These are phyloP conservation scores for Sporisorium iseilematis-ciliati DNA, from an alignment of 1,284 basidiomycete genomes.

Conservation along the genomic window DNA sequence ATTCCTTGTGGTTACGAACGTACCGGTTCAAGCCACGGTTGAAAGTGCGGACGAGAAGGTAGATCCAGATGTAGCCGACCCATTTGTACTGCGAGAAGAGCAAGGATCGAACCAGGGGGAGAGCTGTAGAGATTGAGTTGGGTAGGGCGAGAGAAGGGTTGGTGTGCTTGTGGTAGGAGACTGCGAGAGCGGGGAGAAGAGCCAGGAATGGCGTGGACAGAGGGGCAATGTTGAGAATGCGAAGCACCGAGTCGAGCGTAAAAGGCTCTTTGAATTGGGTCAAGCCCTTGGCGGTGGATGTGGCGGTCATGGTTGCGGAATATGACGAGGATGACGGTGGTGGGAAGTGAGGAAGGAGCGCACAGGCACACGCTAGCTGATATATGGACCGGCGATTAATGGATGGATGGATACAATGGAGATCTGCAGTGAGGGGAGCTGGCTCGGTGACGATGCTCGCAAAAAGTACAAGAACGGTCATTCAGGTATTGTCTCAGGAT, in stretches of 20 bases:
- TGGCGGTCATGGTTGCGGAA: constrained; percentile 16
- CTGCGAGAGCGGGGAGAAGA: constrained; percentile 54
- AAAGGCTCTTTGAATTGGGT: constrained; percentile 49
- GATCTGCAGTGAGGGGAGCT: not conserved
- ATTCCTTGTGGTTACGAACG: constrained; percentile 58
- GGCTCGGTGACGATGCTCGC: constrained; percentile 29
- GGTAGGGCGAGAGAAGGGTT: constrained; percentile 11
- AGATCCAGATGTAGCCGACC: constrained; percentile 51
- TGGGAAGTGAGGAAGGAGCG: not conserved
- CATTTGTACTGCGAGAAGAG: constrained; percentile 58
- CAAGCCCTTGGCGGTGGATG: constrained; percentile 16
- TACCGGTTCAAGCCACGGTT: constrained; percentile 59
- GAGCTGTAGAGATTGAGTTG: constrained; percentile 11
- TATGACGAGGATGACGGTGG: not conserved
- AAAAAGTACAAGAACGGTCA: constrained; percentile 2
- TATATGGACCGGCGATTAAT: constrained; percentile 1
- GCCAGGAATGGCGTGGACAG: constrained; percentile 61
- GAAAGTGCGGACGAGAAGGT: constrained; percentile 54
- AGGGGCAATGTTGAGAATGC: constrained; percentile 52
- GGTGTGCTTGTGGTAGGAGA: constrained; percentile 49
- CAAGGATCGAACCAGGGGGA: constrained; percentile 37
- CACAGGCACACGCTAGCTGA: not conserved
- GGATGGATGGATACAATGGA: not conserved
- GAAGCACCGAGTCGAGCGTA: constrained; percentile 55
- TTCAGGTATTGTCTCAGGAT: not conserved